phyloP scores from a whole-genome alignment of 73 alveolate genomes.

The Stentor roeselii region DNA sequence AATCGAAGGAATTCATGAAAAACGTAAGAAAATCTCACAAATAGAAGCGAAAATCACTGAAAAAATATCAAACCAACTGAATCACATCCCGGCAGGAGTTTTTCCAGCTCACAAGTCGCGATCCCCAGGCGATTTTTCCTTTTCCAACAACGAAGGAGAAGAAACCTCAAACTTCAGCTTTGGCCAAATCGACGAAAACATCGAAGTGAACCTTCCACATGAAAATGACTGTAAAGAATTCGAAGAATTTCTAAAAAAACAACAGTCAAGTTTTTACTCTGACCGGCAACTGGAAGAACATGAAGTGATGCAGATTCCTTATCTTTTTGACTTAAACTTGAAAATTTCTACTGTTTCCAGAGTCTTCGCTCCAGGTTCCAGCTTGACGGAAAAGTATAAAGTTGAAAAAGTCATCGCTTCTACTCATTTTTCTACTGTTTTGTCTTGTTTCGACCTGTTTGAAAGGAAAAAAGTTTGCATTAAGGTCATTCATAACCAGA shows the following conservation, averaged over 20 bases:
- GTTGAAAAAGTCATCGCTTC: slow-evolving; percentile 20
- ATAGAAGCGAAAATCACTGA: slow-evolving; percentile 18
- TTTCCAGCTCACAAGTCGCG: slow-evolving; percentile 13
- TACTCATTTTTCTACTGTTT: slow-evolving; percentile 12
- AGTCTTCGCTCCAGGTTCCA: neutral
- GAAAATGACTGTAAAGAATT: neutral
- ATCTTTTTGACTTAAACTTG: neutral
- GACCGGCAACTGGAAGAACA: slow-evolving; percentile 17
- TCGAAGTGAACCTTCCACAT: neutral
- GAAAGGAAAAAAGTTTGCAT: slow-evolving; percentile 18
- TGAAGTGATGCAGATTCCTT: slow-evolving; percentile 7
- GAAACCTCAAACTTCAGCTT: slow-evolving; percentile 13
- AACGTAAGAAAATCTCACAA: neutral
- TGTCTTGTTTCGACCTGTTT: neutral
- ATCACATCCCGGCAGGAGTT: neutral
- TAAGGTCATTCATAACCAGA: slow-evolving; percentile 15
- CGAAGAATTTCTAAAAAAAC: slow-evolving; percentile 10
- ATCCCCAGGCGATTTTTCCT: slow-evolving; percentile 26
- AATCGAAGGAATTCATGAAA: slow-evolving; percentile 13
- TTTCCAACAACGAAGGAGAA: slow-evolving; percentile 26
- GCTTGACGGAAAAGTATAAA: slow-evolving; percentile 10
- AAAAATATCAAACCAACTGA: neutral
- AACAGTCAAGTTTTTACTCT: neutral
- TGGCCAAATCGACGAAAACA: slow-evolving; percentile 21
- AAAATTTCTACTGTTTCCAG: neutral